Conservation (phyloP, 2,329 filamentous ascomycete species). For the Fusarium udum region DNA sequence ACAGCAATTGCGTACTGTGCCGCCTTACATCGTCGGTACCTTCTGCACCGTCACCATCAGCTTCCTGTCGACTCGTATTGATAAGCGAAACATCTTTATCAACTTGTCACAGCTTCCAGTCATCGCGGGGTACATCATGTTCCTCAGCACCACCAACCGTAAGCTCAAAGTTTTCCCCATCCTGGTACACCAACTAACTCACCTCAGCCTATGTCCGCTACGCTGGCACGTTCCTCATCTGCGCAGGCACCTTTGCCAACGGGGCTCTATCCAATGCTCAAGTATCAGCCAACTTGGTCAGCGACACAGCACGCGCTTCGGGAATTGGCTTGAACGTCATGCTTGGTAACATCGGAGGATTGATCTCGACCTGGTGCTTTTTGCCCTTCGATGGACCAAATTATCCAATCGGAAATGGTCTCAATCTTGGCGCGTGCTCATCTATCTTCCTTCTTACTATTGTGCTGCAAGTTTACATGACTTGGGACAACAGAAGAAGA, state of each 20-base stretch:
- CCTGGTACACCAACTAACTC: not conserved
- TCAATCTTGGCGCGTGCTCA: conserved; percentile 52
- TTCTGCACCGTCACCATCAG: conserved; percentile 55
- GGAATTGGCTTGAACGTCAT: conserved; percentile 38
- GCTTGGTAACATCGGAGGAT: conserved; percentile 62
- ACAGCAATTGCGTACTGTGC: conserved; percentile 65
- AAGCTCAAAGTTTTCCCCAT: accelerated
- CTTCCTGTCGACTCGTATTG: conserved; percentile 54
- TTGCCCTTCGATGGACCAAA: conserved; percentile 69
- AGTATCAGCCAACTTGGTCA: conserved; percentile 24
- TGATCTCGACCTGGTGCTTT: conserved; percentile 73
- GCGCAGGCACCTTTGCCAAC: conserved; percentile 13
- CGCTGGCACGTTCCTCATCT: conserved; percentile 66
- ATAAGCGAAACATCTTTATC: conserved; percentile 66
- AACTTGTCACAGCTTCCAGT: conserved; percentile 63
- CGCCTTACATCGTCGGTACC: conserved; percentile 60
- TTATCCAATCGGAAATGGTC: conserved; percentile 71
- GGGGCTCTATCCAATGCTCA: conserved; percentile 56
- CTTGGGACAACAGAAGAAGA: conserved; percentile 13
- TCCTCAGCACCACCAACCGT: conserved; percentile 59
- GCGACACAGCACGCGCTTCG: conserved; percentile 31
- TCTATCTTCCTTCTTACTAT: conserved; percentile 11
- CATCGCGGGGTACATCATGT: conserved; percentile 72
- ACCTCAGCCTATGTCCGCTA: conserved; percentile 58
- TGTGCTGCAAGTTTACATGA: conserved; percentile 1